A percentile compares a stretch with the other conserved stretches of the same genome.
Conservation (phyloP, 352 stramenopile genomes). For the Phytophthora sansomeana region DNA sequence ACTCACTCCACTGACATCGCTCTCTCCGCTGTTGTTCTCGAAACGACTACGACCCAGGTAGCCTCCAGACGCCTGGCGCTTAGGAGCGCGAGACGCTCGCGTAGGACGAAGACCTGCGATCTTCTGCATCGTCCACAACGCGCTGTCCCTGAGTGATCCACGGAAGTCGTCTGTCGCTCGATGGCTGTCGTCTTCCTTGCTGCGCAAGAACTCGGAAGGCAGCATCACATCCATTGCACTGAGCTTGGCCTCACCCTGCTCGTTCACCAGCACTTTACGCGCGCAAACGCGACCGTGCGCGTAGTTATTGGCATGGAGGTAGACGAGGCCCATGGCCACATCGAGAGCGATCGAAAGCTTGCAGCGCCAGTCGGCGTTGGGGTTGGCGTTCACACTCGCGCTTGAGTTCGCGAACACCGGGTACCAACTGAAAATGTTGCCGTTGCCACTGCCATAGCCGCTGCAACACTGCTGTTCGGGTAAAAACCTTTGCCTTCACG, state of each 20-base stretch:
- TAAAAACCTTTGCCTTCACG: conserved; percentile 67
- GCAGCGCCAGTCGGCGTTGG: conserved; percentile 64
- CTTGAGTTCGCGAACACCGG: conserved; percentile 45
- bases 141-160: conserved; percentile 59
- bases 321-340: conserved; percentile 82
- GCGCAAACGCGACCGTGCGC: conserved; percentile 68
- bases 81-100: conserved; percentile 12
- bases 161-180: conserved; percentile 39
- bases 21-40: conserved; percentile 44
- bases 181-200: conserved; percentile 21
- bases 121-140: conserved; percentile 51
- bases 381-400: conserved; percentile 49
- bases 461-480: conserved; percentile 40
- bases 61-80: conserved; percentile 9
- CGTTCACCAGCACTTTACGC: conserved; percentile 77
- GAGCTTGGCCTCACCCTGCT: conserved; percentile 81
- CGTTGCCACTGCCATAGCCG: conserved; percentile 45
- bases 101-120: conserved; percentile 30
- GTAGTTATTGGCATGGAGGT: conserved; percentile 71
- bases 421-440: conserved; percentile 69
- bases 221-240: conserved; percentile 70
- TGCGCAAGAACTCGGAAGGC: conserved; percentile 27
- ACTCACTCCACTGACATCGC: conserved; percentile 34
- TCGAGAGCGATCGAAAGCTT: conserved; percentile 84
- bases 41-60: conserved; percentile 32